These are phyloP conservation scores for Saprolegnia diclina DNA, from an alignment of 352 stramenopile genomes.

Conservation along the genomic window DNA sequence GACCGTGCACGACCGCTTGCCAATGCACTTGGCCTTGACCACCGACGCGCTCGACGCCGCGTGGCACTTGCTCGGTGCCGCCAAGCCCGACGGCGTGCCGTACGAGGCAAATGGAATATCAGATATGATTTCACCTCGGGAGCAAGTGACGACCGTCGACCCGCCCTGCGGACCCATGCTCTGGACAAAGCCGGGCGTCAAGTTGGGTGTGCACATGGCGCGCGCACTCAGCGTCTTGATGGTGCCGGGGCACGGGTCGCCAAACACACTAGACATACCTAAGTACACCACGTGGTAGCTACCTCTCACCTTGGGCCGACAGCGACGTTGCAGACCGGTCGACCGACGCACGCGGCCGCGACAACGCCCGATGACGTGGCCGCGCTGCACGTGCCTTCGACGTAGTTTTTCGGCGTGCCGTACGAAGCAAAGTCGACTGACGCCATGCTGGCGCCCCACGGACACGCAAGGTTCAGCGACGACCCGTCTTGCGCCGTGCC, in stretches of 20 bases:
- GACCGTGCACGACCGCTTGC: too few species aligned
- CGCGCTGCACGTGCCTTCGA: not conserved
- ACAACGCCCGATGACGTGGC: not conserved
- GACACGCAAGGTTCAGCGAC: not conserved
- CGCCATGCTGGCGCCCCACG: not conserved
- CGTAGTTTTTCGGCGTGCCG: not conserved
- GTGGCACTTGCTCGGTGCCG: too few species aligned
- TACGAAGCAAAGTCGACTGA: constrained; percentile 7
- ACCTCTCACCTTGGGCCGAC: not conserved
- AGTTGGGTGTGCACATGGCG: not conserved
- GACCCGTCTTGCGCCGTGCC: not conserved
- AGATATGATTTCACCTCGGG: too few species aligned
- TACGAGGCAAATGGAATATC: too few species aligned
- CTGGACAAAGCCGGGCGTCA: not conserved
- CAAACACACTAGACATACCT: not conserved
- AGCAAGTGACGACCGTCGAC: too few species aligned
- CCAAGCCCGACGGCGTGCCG: too few species aligned
- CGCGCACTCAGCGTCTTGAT: not conserved
- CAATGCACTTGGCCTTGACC: too few species aligned
- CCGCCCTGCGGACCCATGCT: not conserved
- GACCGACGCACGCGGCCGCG: not conserved
- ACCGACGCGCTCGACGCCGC: too few species aligned
- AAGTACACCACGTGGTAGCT: not conserved
- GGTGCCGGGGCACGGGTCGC: not conserved
- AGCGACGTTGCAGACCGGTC: not conserved